Conservation (phyloP, 768 basidiomycete species). For the Kwoniella heveanensis region DNA sequence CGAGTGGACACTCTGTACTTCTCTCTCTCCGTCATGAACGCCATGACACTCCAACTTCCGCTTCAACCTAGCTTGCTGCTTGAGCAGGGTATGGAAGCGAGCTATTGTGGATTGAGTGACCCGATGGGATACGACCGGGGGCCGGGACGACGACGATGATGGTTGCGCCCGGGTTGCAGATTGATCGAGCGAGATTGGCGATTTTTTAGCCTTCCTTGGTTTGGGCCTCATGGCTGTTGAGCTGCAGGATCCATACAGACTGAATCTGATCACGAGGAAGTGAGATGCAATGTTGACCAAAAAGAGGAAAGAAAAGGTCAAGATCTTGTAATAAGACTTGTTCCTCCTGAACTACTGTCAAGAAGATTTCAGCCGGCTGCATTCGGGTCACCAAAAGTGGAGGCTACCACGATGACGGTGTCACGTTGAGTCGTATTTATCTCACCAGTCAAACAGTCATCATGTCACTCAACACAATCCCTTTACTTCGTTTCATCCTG, state of each 20-base stretch:
- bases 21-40: neutral
- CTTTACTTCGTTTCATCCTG: too few relatives aligned
- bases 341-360: too few relatives aligned
- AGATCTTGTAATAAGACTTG: too few relatives aligned
- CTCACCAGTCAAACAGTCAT: too few relatives aligned
- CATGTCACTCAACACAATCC: too few relatives aligned
- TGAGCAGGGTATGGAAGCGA: conserved; percentile 76
- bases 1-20: conserved; percentile 4
- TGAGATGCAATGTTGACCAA: neutral
- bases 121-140: conserved; percentile 42
- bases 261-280: neutral
- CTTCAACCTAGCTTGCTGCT: conserved; percentile 66
- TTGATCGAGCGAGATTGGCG: conserved; percentile 8
- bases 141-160: neutral
- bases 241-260: neutral
- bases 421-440: too few relatives aligned
- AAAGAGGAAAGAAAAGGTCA: too few relatives aligned
- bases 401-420: too few relatives aligned
- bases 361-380: too few relatives aligned
- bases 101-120: conserved; percentile 75
- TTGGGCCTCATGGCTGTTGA: conserved; percentile 1
- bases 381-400: too few relatives aligned
- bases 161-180: neutral
- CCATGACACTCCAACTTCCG: conserved; percentile 11
- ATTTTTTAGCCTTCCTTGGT: conserved; percentile 15